Evolutionary conservation across 2,329 filamentous ascomycete species (phyloP), one percentile per base, ranked within the genome.

Genomic region (Claviceps spartinae): DNA sequence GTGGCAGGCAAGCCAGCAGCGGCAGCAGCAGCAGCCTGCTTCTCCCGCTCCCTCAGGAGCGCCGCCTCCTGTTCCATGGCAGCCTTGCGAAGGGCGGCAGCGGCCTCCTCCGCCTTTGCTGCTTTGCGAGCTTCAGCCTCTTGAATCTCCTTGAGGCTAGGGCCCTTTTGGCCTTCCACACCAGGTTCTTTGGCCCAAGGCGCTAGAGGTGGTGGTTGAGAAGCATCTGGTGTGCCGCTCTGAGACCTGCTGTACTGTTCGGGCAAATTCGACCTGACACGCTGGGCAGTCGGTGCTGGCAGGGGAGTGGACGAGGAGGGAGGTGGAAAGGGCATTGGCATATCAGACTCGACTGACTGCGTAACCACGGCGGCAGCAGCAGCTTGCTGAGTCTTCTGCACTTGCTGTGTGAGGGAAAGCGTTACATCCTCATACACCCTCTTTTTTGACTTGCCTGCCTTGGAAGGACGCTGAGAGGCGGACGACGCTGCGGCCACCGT

Each of bases 131-230:
- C 91, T 67, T 98, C 93, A 4, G 88, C 85, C 67, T 95, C 91
- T 66, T 98, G 93, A 24, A 98, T 98, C 64, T 98, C 90, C 70
- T 89, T 95, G 56, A 98, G 73, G 54, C 90, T 96, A 2, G 91
- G 93, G 0, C 89, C 90, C 67, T 87, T 94, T 42, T 87, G 81
- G 24, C 77, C 71, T 54, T 81, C 76, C 5, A 75, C 70, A 48
- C 86, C 84, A 2, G 79, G 78, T 57, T 97, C 89, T 66, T 93
- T 93, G 5, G 93, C 93, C 93, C 93, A 98, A 0, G 93, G 93
- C 0, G 93, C 93, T 58, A 96, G 72, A 0, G 91, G 88, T 4
- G 89, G 80, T 2, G 78, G 75, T 56, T 76, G 72, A 9, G 69
- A 63, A 1, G 67, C 63, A 44, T 83, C 80, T 2, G 87, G 90